Base-by-base conservation (phyloP, 768 basidiomycete species). In the Gymnopilus dilepis region DNA sequence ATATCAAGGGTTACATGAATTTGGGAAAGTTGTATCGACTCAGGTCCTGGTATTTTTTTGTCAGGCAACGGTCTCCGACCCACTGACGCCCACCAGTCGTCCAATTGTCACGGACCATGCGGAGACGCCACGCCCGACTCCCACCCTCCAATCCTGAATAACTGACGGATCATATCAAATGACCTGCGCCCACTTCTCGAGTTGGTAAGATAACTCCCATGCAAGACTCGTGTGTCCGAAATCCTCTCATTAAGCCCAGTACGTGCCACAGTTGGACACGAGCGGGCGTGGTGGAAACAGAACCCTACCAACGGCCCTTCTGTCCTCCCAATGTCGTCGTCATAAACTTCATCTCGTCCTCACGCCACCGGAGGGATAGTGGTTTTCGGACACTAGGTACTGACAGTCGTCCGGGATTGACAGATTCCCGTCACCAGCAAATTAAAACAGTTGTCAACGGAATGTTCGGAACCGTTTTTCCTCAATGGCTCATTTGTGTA, bases 401-500 rank as follows among this genome's bases (percentile, higher is more conserved):
- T 42, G 41, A 19, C 43, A 13, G 13, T 3, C 26, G 13, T 28
- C 47, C 26, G 6, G 26, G 11, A 3, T 15, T 50, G 47, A 50
- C 47, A 50, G 28, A 50, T 50, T 30, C 28, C 47, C 6, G 47
- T 9, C 47, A 50, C 47, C 17, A 50, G 28, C 13, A 26, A 50
- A 50, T 50, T 31, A 50, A 50, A 28, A 50, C 15, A 50, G 47
- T 50, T 31, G 47, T 28, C 47, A 50, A 31, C 26, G 47, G 47
- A 50, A 28, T n/a, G 4, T 26, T 30, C 47, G 28, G 28, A 9
- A 28, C 47, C 47, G 47, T 17, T 31, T 31, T 13, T n/a, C 31
- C 26, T 26, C n/a, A 9, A 8, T 8, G 4, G 26, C 30, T 50
- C 47, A 28, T 28, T 15, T 50, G 31, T n/a, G 11, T 28, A 50